Percentiles rank a stretch among this genome's conserved stretches.
Evolutionary conservation across 768 basidiomycete genomes (phyloP).

Genomic region (Basidioascus undulatus): DNA sequence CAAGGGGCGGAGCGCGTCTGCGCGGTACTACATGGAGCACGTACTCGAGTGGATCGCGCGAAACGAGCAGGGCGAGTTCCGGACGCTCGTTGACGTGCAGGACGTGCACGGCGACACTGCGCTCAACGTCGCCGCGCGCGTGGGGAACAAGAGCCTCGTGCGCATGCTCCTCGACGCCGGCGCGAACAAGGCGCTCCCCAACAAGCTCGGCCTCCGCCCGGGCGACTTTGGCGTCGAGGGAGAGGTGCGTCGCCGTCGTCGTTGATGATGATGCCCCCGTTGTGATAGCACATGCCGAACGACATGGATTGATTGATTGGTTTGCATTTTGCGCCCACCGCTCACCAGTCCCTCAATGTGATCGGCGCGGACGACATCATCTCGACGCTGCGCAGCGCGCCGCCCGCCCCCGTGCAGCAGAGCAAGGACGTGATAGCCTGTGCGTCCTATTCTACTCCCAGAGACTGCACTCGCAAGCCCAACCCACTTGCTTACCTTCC

Average conservation of each 20-base stretch:
- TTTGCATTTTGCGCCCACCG: slow-evolving; percentile 3
- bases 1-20: slow-evolving; percentile 57
- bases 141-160: slow-evolving; percentile 72
- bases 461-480: too few species aligned
- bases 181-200: slow-evolving; percentile 64
- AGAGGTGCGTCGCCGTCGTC: slow-evolving; percentile 30
- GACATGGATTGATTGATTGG: neutral
- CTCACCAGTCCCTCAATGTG: slow-evolving; percentile 9
- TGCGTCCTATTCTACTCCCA: too few species aligned
- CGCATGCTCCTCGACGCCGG: slow-evolving; percentile 71
- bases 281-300: neutral
- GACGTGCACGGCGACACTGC: slow-evolving; percentile 93
- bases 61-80: slow-evolving; percentile 39
- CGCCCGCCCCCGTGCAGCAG: slow-evolving; percentile 56
- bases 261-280: neutral
- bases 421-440: slow-evolving; percentile 68
- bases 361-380: slow-evolving; percentile 46
- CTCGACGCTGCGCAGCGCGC: slow-evolving; percentile 43
- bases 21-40: slow-evolving; percentile 76
- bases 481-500: too few species aligned
- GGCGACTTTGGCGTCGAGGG: slow-evolving; percentile 88
- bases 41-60: slow-evolving; percentile 68
- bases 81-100: slow-evolving; percentile 62
- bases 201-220: slow-evolving; percentile 78
- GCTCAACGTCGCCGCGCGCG: slow-evolving; percentile 77